Base-by-base conservation (phyloP, 139 green algal species). In the Haematococcus lacustris region DNA sequence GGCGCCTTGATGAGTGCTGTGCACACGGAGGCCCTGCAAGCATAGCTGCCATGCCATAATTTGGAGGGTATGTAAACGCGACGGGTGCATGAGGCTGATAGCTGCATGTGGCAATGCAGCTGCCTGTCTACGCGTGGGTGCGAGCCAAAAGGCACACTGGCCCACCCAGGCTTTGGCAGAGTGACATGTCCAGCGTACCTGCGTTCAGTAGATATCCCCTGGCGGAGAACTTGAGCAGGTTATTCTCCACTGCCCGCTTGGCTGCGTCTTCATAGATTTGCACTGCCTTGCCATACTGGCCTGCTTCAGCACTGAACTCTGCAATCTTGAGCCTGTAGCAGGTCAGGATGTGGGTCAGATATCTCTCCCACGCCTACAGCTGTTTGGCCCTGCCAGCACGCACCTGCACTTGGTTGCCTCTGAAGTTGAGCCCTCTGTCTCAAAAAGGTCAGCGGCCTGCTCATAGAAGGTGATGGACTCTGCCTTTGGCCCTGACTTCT, bases 201-300 rank as follows among this genome's bases (percentile, higher is more conserved):
- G 43, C 43, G 9, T 53, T 9, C 17, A 53, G 43, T 17, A 53
- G 43, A 53, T 53, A 53, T 9, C 43, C 43, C 43, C 96, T 97
- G 13, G 89, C 91, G 60, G 80, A 90, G 85, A 90, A 98, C 78
- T 92, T 93, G 33, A 98, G 88, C 64, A 98, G 87, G 85, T 98
- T 97, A 87, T 95, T 98, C 59, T 97, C 91, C 50, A 94, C 73
- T 21, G 73, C 73, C 2, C 51, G 62, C 35, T 30, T 40, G 0
- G 78, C 78, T 1, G 70, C 73, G 1, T 80, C 78, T 73, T 80
- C 78, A 70, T 75, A 83, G 40, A 83, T 74, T 37, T 80, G 70
- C 47, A 77, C 75, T 2, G 79, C 75, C 70, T 75, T 74, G 30
- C 34, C 40, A 71, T 81, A 82, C 26, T 73, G 38, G 33, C 86